Base-by-base conservation (phyloP, 306 rosid genomes). In the Cotoneaster glaucophyllus region DNA sequence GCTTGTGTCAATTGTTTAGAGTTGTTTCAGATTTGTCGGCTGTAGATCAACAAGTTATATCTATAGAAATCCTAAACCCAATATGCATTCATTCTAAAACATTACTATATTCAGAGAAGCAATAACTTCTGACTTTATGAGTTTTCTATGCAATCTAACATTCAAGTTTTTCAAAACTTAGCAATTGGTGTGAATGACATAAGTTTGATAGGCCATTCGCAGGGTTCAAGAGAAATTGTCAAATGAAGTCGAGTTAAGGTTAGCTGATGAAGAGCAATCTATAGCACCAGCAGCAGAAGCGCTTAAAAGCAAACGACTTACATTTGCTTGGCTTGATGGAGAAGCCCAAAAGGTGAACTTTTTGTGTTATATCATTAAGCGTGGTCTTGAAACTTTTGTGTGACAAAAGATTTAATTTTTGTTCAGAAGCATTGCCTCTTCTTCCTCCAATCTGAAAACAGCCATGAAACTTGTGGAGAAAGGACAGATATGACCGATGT, bases 301-400 rank as follows among this genome's bases (percentile, higher is more conserved):
- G 6, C 73, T 86, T 66, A 81, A 79, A 71, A 78, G 73, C 71
- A 90, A 86, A 75, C 86, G 97, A 74, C 76, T 95, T 85, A 87
- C 98, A 74, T 89, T 95, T 85, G 78, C 93, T 79, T 95, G 98
- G 98, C 88, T 95, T 86, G 98, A 92, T 50, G 96, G 98, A 74
- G 96, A 90, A 86, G 89, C 83, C 62, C 97, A 95, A 74, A 83
- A 90, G 96, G 98, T 92, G 64, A 63, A 64, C 53, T 19, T 64
- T 65, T 81, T 71, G 61, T 57, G 13, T 24, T 48, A 58, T 70
- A 56, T 45, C 54, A 32, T 77, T 28, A 58, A n/a, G 52, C 53
- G 21, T 70, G 65, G 50, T 71, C 41, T 69, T 78, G 54, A 57
- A 14, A 34, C 41, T 37, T 57, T 8, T 39, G 45, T 71, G 56